phyloP scores from a whole-genome alignment of 176 grass and related monocot species.

The Cocos nucifera region DNA sequence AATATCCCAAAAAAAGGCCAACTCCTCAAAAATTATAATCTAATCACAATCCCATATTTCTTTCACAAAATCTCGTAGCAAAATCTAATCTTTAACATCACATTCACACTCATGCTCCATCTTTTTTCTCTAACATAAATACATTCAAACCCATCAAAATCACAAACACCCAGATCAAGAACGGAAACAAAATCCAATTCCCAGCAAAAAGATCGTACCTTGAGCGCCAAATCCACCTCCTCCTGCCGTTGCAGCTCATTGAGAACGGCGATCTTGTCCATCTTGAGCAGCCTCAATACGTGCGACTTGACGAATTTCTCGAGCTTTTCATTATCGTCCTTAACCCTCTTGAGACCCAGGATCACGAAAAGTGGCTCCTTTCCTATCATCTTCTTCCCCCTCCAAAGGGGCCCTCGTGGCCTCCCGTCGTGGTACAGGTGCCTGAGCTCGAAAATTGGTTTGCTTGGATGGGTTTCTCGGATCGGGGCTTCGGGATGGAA shows the following conservation, averaged over 20 bases:
- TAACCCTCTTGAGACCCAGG: conserved; percentile 82
- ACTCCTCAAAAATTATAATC: too few relatives aligned
- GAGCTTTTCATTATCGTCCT: conserved; percentile 72
- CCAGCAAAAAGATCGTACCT: conserved; percentile 21
- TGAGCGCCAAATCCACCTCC: conserved; percentile 75
- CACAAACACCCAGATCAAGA: background rate
- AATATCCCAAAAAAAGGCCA: too few relatives aligned
- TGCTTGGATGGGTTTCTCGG: background rate
- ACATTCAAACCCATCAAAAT: background rate
- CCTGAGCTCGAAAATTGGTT: conserved; percentile 9
- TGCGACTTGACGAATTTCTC: conserved; percentile 49
- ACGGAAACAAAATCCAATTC: background rate
- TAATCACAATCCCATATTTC: too few relatives aligned
- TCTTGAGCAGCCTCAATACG: conserved; percentile 74
- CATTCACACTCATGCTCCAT: too few relatives aligned
- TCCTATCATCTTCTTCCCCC: conserved; percentile 93
- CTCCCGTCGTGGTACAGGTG: conserved; percentile 63
- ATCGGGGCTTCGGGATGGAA: background rate
- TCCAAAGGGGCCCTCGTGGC: conserved; percentile 83
- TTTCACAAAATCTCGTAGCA: too few relatives aligned
- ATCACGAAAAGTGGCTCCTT: conserved; percentile 86
- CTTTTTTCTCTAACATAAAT: too few relatives aligned
- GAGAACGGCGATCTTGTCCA: conserved; percentile 80
- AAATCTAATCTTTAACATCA: too few relatives aligned
- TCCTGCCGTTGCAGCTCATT: conserved; percentile 76